Evolutionary conservation across 139 green algal species (phyloP).

Genomic region (Asterochloris sp.): DNA sequence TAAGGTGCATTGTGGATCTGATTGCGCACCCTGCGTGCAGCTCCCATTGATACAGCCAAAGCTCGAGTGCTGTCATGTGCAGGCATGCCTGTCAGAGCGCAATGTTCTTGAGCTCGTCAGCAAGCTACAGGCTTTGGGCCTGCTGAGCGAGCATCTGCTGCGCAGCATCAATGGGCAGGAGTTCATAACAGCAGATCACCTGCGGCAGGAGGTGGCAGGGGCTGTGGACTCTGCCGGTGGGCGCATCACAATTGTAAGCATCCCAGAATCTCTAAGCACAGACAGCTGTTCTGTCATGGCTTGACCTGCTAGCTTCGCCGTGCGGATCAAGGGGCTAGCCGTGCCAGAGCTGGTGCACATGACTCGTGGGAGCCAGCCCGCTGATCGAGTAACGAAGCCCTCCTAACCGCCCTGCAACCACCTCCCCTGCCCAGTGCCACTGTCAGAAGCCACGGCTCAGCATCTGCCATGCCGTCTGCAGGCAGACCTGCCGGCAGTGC

Average conservation of each 20-base stretch:
- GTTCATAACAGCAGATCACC: slow-evolving; percentile 73
- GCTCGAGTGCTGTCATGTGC: background rate
- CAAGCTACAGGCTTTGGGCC: slow-evolving; percentile 73
- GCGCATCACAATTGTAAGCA: slow-evolving; percentile 61
- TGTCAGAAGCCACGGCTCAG: too few relatives aligned
- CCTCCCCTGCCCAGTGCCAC: too few relatives aligned
- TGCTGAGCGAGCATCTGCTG: slow-evolving; percentile 76
- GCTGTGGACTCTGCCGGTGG: slow-evolving; percentile 53
- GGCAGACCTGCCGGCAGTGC: slow-evolving; percentile 70
- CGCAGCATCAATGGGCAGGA: slow-evolving; percentile 83
- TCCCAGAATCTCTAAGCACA: background rate
- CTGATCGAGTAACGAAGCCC: too few relatives aligned
- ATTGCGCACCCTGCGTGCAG: background rate
- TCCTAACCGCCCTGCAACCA: too few relatives aligned
- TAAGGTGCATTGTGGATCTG: slow-evolving; percentile 25
- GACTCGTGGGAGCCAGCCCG: too few relatives aligned
- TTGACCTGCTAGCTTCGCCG: too few relatives aligned
- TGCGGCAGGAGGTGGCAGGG: slow-evolving; percentile 52
- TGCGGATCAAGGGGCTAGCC: too few relatives aligned
- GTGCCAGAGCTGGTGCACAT: too few relatives aligned
- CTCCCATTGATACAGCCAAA: background rate
- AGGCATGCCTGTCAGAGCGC: slow-evolving; percentile 71
- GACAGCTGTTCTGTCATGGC: too few relatives aligned
- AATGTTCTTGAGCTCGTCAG: slow-evolving; percentile 89
- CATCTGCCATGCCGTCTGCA: slow-evolving; percentile 5